Percentiles rank a stretch among this genome's conserved stretches.
Conservation (phyloP, 2,329 filamentous ascomycete genomes). For the Apiospora kogelbergensis region DNA sequence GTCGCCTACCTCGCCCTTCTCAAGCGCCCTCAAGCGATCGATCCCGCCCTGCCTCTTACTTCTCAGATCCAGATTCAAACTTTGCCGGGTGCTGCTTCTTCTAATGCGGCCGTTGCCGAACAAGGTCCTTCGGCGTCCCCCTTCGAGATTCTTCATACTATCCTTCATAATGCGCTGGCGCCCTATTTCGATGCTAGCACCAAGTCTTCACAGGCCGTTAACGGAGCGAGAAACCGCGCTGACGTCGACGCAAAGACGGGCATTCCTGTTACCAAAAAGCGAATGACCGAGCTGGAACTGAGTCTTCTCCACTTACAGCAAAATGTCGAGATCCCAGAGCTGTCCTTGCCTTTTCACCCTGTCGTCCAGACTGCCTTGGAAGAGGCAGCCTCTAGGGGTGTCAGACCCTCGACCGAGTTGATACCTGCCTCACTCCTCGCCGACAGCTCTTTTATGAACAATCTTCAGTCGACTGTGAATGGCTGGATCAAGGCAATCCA, state of each 20-base stretch:
- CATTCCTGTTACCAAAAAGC: slow-evolving; percentile 96
- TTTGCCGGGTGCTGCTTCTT: slow-evolving; percentile 76
- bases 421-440: slow-evolving; percentile 75
- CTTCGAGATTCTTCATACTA: slow-evolving; percentile 88
- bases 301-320: slow-evolving; percentile 91
- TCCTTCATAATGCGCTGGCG: slow-evolving; percentile 86
- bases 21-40: slow-evolving; percentile 86
- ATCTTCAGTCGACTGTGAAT: slow-evolving; percentile 89
- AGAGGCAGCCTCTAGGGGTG: slow-evolving; percentile 66
- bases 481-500: slow-evolving; percentile 99
- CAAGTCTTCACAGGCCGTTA: slow-evolving; percentile 70
- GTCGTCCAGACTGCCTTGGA: slow-evolving; percentile 84
- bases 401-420: slow-evolving; percentile 73
- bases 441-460: slow-evolving; percentile 91
- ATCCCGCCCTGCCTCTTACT: slow-evolving; percentile 77
- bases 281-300: slow-evolving; percentile 89
- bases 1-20: slow-evolving; percentile 84
- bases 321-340: slow-evolving; percentile 95
- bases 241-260: slow-evolving; percentile 92
- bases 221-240: slow-evolving; percentile 68
- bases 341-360: slow-evolving; percentile 84
- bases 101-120: slow-evolving; percentile 65
- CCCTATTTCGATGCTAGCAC: slow-evolving; percentile 98
- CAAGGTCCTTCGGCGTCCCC: slow-evolving; percentile 76
- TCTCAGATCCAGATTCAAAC: slow-evolving; percentile 93